Conservation (phyloP, 305 asterid genomes). For the Fraxinus paxiana region DNA sequence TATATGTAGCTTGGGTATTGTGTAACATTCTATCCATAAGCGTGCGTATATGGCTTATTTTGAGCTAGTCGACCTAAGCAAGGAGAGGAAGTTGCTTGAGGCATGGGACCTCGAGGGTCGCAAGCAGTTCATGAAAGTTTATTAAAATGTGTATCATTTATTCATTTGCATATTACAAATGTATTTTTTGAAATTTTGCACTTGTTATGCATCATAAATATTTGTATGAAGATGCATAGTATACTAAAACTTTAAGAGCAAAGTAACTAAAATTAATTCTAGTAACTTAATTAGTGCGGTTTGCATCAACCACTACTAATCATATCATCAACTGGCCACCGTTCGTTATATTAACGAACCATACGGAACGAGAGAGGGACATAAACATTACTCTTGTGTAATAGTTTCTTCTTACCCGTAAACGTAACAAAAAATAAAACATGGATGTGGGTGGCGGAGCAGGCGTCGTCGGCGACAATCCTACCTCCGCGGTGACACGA, state of each 20-base stretch:
- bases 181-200: neutral
- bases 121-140: too few species aligned
- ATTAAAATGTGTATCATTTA: neutral
- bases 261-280: too few species aligned
- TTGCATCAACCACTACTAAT: neutral
- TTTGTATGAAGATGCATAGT: neutral
- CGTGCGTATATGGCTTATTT: neutral
- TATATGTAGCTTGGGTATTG: too few species aligned
- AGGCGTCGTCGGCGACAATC: slow-evolving; percentile 29
- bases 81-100: neutral
- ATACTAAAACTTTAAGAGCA: too few species aligned
- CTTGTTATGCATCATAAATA: neutral
- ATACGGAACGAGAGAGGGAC: neutral
- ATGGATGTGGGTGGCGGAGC: slow-evolving; percentile 76
- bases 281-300: neutral
- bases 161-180: neutral
- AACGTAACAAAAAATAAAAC: neutral
- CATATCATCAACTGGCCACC: neutral
- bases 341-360: neutral
- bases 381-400: neutral
- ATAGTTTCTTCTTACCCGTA: neutral
- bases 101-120: neutral
- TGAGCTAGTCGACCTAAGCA: neutral
- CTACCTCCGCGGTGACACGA: slow-evolving; percentile 45
- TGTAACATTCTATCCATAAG: too few species aligned